Percentiles rank a stretch among this genome's conserved stretches.
These are phyloP conservation scores for Filosporella fistucella DNA, from an alignment of 495 filamentous ascomycete genomes.

Conservation along the genomic window DNA sequence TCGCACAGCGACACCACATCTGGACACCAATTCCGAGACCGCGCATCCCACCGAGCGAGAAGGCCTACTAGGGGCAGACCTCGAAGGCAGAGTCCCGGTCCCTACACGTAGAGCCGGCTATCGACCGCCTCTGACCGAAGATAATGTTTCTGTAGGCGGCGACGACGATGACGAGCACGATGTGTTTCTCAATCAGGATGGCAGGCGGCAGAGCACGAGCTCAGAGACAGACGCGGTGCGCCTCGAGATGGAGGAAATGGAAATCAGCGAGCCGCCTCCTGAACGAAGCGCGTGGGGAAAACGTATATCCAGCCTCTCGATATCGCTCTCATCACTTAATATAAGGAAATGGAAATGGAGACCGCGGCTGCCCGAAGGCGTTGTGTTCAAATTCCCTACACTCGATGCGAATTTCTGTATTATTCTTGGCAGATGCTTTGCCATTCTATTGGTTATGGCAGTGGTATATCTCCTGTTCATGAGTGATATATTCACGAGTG, in stretches of 20 bases:
- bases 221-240: conserved; percentile 58
- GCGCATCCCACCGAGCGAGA: conserved; percentile 32
- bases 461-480: conserved; percentile 82
- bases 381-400: conserved; percentile 10
- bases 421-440: conserved; percentile 65
- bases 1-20: conserved; percentile 7
- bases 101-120: conserved; percentile 65
- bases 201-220: conserved; percentile 26
- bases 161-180: conserved; percentile 30
- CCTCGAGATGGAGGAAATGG: conserved; percentile 84
- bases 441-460: conserved; percentile 65
- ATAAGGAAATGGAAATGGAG: conserved; percentile 20
- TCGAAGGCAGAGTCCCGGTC: conserved; percentile 53
- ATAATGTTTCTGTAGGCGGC: conserved; percentile 40
- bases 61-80: conserved; percentile 21
- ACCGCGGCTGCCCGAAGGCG: conserved; percentile 19
- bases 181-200: conserved; percentile 17
- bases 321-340: conserved; percentile 30
- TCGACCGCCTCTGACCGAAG: conserved; percentile 21
- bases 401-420: conserved; percentile 40
- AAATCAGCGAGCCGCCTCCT: conserved; percentile 66
- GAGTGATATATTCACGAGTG: conserved; percentile 67
- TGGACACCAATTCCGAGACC: conserved; percentile 6
- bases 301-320: conserved; percentile 42
- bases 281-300: conserved; percentile 37